Evolutionary conservation across 768 basidiomycete genomes (phyloP).

Genomic region (Xanthoconium stramineum): DNA sequence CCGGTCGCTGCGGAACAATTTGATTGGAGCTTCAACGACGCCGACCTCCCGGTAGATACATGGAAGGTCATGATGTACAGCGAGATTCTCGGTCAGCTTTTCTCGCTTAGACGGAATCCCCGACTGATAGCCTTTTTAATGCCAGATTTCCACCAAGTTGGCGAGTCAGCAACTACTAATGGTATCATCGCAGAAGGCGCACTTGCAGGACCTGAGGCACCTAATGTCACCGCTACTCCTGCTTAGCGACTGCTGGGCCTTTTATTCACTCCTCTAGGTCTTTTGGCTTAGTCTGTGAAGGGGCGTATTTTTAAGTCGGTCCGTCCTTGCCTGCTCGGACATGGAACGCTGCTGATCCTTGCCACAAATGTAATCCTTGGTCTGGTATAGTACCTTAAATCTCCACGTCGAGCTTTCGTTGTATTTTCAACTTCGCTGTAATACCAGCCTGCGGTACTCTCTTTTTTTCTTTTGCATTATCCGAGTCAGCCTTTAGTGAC

Average conservation of each 20-base stretch:
- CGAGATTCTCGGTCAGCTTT: conserved; percentile 82
- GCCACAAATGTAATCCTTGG: conserved; percentile 5
- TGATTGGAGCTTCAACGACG: conserved; percentile 99
- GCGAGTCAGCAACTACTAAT: conserved; percentile 43
- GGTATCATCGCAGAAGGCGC: conserved; percentile 54
- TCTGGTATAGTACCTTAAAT: conserved; percentile 17
- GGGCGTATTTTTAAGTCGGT: conserved; percentile 16
- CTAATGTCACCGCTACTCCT: conserved; percentile 9
- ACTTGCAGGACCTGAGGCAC: conserved; percentile 59
- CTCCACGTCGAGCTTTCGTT: not conserved
- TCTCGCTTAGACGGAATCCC: not conserved
- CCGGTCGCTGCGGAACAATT: conserved; percentile 92
- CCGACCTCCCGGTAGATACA: conserved; percentile 95
- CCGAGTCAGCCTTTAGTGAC: not conserved
- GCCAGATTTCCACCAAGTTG: conserved; percentile 79
- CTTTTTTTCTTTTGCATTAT: conserved; percentile 1
- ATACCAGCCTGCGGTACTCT: conserved; percentile 9
- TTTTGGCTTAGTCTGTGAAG: not conserved
- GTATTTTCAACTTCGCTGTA: conserved; percentile 9
- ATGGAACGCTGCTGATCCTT: not conserved
- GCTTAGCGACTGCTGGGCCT: conserved; percentile 11
- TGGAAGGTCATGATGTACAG: conserved; percentile 99
- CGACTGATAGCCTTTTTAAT: not conserved
- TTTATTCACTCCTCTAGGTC: not conserved
- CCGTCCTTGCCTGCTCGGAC: not conserved